These are phyloP conservation scores for Diplodia corticola DNA, from an alignment of 2,329 filamentous ascomycete genomes.

Conservation along the genomic window DNA sequence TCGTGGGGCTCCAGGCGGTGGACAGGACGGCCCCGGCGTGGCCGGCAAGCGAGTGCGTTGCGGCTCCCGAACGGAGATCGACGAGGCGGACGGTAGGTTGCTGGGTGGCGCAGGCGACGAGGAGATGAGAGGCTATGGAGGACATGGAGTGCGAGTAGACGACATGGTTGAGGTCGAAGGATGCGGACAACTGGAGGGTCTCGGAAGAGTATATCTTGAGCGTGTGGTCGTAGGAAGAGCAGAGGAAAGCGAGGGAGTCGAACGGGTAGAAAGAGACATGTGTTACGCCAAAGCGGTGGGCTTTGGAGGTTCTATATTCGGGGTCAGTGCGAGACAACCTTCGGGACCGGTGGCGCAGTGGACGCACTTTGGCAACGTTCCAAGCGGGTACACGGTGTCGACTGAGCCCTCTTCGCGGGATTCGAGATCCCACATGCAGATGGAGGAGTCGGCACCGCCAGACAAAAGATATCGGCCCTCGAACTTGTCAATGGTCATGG, in stretches of 20 bases:
- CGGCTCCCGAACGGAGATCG: constrained; percentile 79
- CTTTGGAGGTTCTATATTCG: constrained; percentile 34
- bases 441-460: constrained; percentile 79
- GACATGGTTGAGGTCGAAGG: constrained; percentile 67
- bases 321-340: neutral
- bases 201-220: constrained; percentile 74
- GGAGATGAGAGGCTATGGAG: constrained; percentile 67
- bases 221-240: constrained; percentile 75
- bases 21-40: constrained; percentile 58
- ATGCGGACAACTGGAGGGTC: constrained; percentile 60
- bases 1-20: constrained; percentile 76
- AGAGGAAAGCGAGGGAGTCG: constrained; percentile 72
- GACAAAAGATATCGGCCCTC: constrained; percentile 79
- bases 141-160: constrained; percentile 79
- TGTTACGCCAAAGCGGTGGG: constrained; percentile 71
- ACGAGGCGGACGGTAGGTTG: constrained; percentile 81
- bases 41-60: constrained; percentile 51
- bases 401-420: constrained; percentile 27
- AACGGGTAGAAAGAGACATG: constrained; percentile 78
- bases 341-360: neutral
- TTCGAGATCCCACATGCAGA: constrained; percentile 87
- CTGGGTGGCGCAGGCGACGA: constrained; percentile 87
- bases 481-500: constrained; percentile 77
- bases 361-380: constrained; percentile 11
- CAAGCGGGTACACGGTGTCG: neutral